These are phyloP conservation scores for Serendipita indica DNA, from an alignment of 768 basidiomycete genomes.

Conservation along the genomic window DNA sequence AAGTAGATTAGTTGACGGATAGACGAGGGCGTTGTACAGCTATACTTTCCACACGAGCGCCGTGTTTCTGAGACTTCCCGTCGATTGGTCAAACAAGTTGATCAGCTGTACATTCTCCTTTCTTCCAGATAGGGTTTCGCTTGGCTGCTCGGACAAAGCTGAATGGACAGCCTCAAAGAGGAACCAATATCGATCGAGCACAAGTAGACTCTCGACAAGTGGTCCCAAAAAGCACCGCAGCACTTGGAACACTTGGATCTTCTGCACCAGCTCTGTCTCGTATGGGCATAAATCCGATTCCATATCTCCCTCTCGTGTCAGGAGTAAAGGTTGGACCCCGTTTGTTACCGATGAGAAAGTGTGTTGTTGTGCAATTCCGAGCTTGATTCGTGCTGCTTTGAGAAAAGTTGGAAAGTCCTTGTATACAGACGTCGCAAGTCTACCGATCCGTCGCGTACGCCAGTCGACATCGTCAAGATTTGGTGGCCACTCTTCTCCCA, in stretches of 20 bases:
- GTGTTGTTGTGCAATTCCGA: neutral
- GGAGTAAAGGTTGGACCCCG: neutral
- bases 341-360: neutral
- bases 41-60: slow-evolving; percentile 31
- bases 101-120: slow-evolving; percentile 29
- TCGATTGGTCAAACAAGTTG: slow-evolving; percentile 58
- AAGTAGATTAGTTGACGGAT: neutral
- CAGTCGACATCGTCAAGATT: neutral
- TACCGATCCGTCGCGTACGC: neutral
- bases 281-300: slow-evolving; percentile 17
- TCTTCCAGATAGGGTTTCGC: neutral
- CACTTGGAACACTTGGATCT: slow-evolving; percentile 45
- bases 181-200: slow-evolving; percentile 50
- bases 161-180: slow-evolving; percentile 26
- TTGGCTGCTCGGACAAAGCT: slow-evolving; percentile 16
- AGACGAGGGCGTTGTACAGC: neutral
- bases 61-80: slow-evolving; percentile 59
- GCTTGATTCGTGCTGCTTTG: neutral
- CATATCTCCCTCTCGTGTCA: neutral
- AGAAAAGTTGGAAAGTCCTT: slow-evolving; percentile 4
- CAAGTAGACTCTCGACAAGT: slow-evolving; percentile 46
- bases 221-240: slow-evolving; percentile 57
- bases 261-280: slow-evolving; percentile 24
- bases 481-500: neutral
- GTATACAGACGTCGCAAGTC: neutral